Evolutionary conservation across 176 grass and related monocot genomes (phyloP), one percentile per base, ranked within the genome.

Genomic region (Hsuehochloa calcarea): DNA sequence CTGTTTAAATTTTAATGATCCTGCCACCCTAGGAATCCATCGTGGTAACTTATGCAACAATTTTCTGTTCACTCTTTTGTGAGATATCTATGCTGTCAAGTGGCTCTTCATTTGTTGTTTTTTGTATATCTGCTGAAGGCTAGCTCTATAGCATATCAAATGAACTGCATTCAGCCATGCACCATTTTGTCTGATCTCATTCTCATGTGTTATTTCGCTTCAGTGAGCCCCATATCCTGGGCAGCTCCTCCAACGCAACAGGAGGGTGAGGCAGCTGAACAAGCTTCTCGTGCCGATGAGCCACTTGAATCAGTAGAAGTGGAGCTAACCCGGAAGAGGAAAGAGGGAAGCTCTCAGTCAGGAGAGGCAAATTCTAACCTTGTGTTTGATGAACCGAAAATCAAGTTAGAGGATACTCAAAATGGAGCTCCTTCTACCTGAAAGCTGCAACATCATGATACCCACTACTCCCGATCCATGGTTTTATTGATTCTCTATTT

Each of bases 201-300:
- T 80, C 71, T 70, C 55, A 76, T 68, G 1, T 64, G 11, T 19
- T 58, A 15, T 38, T 81, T 77, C 26, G 3, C 55, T 90, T 54
- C 85, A 93, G 91, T 75, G 79, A 85, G 37, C 64, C 88, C 91
- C 60, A 51, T 93, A 85, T 26, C 91, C 15, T 93, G 91, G 91
- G 91, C 85, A 29, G 85, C 68, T 61, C 85, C 91, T 65, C 16
- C 31, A n/a, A 10, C 25, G 46, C 61, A 25, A 20, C 69, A 43
- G 56, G 85, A 80, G 12, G 49, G 52, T 9, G 38, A 85, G 34
- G 64, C 35, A 26, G 71, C 43, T 3, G 49, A 73, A 88, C 72
- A 20, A 77, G 56, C 44, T 80, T 84, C 80, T 77, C 46, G 16
- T 6, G 22, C 15, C 5, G 71, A 87, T 56, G 82, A 46, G 51